A percentile compares a stretch with the other conserved stretches of the same genome.
phyloP scores from a whole-genome alignment of 1,284 basidiomycete species.

The Phaffia rhodozyma region DNA sequence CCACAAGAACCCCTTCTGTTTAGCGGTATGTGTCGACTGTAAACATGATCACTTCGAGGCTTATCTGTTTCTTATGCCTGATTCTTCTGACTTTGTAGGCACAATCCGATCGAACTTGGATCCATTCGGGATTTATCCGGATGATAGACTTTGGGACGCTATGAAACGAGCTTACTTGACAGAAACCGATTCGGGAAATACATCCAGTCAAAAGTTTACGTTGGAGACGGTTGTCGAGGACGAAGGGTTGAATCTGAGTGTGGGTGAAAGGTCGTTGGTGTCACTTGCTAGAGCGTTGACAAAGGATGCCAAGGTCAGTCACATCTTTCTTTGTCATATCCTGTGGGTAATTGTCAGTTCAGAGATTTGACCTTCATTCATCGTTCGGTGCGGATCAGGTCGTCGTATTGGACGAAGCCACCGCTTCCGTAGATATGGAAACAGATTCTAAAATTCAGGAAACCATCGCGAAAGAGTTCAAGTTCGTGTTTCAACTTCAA shows the following conservation, averaged over 20 bases:
- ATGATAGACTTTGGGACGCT: constrained; percentile 68
- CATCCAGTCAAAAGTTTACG: constrained; percentile 44
- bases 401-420: constrained; percentile 58
- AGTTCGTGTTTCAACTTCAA: constrained; percentile 50
- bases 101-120: constrained; percentile 49
- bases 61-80: constrained; percentile 37
- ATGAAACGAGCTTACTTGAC: constrained; percentile 66
- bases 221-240: constrained; percentile 71
- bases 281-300: constrained; percentile 70
- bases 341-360: too few relatives aligned
- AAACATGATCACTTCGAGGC: constrained; percentile 30
- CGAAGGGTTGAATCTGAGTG: constrained; percentile 68
- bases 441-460: constrained; percentile 74
- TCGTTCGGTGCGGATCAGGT: constrained; percentile 27
- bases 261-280: constrained; percentile 56
- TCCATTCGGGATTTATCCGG: constrained; percentile 60
- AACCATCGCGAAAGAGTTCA: constrained; percentile 73
- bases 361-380: too few relatives aligned
- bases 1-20: constrained; percentile 69
- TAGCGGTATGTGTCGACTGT: constrained; percentile 36
- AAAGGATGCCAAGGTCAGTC: constrained; percentile 48
- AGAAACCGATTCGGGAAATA: constrained; percentile 33
- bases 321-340: not conserved
- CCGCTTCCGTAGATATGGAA: constrained; percentile 60
- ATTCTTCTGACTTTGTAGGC: not conserved